Evolutionary conservation across 208 protist species (phyloP), one percentile per base, ranked within the genome.

Genomic region (Trypanosoma melophagium): DNA sequence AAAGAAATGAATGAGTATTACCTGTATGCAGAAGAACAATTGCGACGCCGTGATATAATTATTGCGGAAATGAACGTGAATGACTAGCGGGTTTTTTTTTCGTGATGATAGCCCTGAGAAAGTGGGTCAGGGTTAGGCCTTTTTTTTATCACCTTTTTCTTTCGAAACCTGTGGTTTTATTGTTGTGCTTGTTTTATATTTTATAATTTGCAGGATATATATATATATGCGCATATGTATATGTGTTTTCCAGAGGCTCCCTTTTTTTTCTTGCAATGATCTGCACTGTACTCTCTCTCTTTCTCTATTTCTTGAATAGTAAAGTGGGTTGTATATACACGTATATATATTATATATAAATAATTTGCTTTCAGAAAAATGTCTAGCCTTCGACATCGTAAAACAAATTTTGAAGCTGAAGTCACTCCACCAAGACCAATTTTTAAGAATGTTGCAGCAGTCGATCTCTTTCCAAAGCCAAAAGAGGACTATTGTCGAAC

Each of bases 401-500:
- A 66, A n/a, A 41, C 53, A 28, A n/a, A 52, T 21, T 59, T 64
- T 49, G 25, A 51, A 54, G 28, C 31, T 25, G 65, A 67, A 0
- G 66, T 69, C 8, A 4, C 52, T 22, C 45, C 42, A 44, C 57
- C 44, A 13, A 68, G 41, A n/a, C 60, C 68, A 35, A 16, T 88
- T 2, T 45, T 81, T 42, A 60, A 55, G n/a, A 76, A 53, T 16
- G 52, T 93, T 14, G 76, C 76, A 7, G 60, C 75, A 7, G 77
- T 80, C 0, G 83, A 90, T 57, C 45, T 93, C 16, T 90, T 90
- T 58, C 62, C 77, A 17, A 93, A 90, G 25, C 81, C 81, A 24
- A 80, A 74, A 44, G 83, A 93, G 44, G 87, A 93, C 57, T 90
- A 79, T 50, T 54, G 69, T 41, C 78, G 84, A 17, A 58, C 69